These are phyloP conservation scores for Citropsis articulata DNA, from an alignment of 345 rosid species.

Conservation along the genomic window DNA sequence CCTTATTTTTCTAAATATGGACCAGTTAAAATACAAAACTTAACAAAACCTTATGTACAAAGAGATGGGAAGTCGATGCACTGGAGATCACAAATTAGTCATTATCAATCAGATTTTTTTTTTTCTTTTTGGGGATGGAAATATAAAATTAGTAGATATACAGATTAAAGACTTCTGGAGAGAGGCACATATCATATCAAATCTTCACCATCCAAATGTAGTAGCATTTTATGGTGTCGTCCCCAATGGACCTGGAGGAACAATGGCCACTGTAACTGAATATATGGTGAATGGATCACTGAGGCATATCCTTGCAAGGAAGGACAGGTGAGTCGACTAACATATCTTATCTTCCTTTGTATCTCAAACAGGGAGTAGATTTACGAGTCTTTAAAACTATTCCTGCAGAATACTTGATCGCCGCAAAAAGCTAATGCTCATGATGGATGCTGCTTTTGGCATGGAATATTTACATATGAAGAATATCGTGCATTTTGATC, in stretches of 20 bases:
- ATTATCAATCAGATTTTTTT: no score
- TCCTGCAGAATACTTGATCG: constrained; percentile 67
- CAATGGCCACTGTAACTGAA: constrained; percentile 88
- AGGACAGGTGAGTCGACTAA: constrained; percentile 46
- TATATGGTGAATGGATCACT: constrained; percentile 90
- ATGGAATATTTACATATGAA: constrained; percentile 93
- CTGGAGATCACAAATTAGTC: no score
- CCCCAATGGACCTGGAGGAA: constrained; percentile 84
- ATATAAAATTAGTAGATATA: neutral
- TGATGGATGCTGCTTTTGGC: constrained; percentile 91
- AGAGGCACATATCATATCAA: constrained; percentile 82
- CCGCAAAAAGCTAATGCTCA: constrained; percentile 68
- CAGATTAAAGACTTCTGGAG: constrained; percentile 90
- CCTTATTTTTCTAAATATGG: no score
- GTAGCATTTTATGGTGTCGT: constrained; percentile 93
- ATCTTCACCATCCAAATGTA: constrained; percentile 94
- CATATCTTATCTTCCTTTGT: neutral
- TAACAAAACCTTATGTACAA: no score
- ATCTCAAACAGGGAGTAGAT: constrained; percentile 6
- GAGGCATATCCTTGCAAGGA: constrained; percentile 67
- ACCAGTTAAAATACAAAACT: no score
- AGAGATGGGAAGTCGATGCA: no score
- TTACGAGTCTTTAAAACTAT: constrained; percentile 17
- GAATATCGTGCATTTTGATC: constrained; percentile 86
- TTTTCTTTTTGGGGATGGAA: neutral